Conservation (phyloP, 108 stramenopile genomes). For the Discostella pseudostelligera region DNA sequence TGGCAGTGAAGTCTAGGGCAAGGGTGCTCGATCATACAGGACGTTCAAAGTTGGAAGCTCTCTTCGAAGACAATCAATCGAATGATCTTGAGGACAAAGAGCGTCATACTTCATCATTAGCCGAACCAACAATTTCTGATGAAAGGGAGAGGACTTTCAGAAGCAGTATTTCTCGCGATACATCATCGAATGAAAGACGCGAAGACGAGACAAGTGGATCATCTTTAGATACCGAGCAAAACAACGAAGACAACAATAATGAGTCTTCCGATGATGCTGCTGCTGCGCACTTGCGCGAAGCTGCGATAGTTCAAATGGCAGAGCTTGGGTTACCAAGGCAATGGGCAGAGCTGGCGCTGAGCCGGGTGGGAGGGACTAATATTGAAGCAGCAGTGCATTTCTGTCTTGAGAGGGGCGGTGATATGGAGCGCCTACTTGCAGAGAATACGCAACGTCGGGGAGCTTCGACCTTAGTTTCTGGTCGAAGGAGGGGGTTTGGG, state of each 20-base stretch:
- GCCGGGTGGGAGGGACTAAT: slow-evolving; percentile 83
- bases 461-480: slow-evolving; percentile 30
- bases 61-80: slow-evolving; percentile 20
- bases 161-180: slow-evolving; percentile 3
- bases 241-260: slow-evolving; percentile 34
- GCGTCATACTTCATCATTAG: slow-evolving; percentile 21
- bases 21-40: slow-evolving; percentile 11
- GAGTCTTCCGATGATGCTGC: slow-evolving; percentile 44
- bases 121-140: slow-evolving; percentile 24
- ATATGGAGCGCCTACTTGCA: slow-evolving; percentile 90
- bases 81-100: slow-evolving; percentile 2
- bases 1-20: slow-evolving; percentile 14
- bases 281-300: slow-evolving; percentile 69
- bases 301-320: slow-evolving; percentile 86
- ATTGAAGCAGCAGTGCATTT: slow-evolving; percentile 95
- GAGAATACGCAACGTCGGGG: slow-evolving; percentile 66
- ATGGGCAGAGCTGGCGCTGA: slow-evolving; percentile 86
- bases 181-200: slow-evolving; percentile 7
- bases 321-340: slow-evolving; percentile 83
- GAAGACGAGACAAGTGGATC: slow-evolving; percentile 65
- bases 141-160: slow-evolving; percentile 10
- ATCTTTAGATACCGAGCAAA: slow-evolving; percentile 20
- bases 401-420: slow-evolving; percentile 91
- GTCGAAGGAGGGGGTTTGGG: slow-evolving; percentile 48
- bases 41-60: slow-evolving; percentile 3